Conservation (phyloP, 257 asterid genomes). For the Dorcoceras hygrometricum region DNA sequence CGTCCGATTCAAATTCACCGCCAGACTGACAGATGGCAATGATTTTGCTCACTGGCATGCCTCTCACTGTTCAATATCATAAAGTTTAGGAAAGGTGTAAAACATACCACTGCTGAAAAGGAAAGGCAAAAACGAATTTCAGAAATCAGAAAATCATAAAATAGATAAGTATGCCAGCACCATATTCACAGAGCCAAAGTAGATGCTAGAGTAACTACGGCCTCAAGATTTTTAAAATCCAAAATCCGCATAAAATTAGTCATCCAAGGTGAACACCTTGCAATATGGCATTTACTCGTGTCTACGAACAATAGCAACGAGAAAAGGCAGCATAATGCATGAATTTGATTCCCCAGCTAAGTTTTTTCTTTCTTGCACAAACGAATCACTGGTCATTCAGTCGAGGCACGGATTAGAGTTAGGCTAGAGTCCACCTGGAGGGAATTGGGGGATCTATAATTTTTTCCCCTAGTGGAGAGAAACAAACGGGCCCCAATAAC, state of each 20-base stretch:
- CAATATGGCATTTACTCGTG: neutral
- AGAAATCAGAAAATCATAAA: too few species aligned
- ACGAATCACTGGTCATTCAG: too few species aligned
- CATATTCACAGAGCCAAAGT: neutral
- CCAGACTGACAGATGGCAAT: conserved; percentile 97
- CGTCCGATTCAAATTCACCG: conserved; percentile 80
- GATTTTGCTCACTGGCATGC: conserved; percentile 38
- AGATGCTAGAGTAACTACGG: neutral
- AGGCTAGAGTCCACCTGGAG: neutral
- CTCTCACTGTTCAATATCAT: neutral
- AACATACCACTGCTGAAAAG: neutral
- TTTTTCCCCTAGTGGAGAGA: neutral
- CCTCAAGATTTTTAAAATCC: neutral
- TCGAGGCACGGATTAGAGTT: too few species aligned
- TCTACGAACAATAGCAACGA: too few species aligned
- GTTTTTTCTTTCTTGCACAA: neutral
- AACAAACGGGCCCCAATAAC: neutral
- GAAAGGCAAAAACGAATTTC: too few species aligned
- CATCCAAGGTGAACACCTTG: neutral
- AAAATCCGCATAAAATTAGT: neutral
- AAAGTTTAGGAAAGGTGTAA: neutral
- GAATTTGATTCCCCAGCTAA: neutral
- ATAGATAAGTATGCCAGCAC: neutral
- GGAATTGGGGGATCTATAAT: neutral
- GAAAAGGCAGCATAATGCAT: too few species aligned